These are phyloP conservation scores for Crithidia sp. DNA, from an alignment of 208 protist genomes.

Conservation along the genomic window DNA sequence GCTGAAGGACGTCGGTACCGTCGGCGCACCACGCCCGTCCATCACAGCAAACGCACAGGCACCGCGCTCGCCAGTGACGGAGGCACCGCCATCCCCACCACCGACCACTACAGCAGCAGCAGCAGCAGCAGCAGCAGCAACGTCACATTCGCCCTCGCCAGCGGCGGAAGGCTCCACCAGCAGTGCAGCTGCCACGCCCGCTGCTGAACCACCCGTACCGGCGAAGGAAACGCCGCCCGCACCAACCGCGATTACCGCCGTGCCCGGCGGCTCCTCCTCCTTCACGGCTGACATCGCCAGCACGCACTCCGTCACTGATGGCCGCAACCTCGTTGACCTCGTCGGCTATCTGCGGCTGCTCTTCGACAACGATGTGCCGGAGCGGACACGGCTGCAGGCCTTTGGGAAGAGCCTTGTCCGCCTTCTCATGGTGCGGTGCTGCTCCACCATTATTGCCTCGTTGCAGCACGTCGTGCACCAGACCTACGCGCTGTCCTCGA, in stretches of 20 bases:
- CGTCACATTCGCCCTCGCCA: background rate
- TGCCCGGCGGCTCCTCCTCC: conserved; percentile 19
- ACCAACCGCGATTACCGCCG: background rate
- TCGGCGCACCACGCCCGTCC: conserved; percentile 39
- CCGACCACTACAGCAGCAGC: background rate
- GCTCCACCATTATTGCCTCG: conserved; percentile 63
- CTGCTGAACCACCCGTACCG: background rate
- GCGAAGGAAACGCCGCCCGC: background rate
- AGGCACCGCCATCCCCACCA: background rate
- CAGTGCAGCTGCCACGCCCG: background rate
- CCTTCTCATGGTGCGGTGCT: conserved; percentile 77
- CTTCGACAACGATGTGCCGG: conserved; percentile 58
- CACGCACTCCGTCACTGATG: conserved; percentile 5
- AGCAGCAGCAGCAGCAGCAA: background rate
- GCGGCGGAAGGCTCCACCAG: background rate
- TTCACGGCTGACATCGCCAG: conserved; percentile 28
- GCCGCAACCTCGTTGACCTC: conserved; percentile 55
- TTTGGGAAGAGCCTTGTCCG: conserved; percentile 64
- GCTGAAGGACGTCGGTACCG: conserved; percentile 51
- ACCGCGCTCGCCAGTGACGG: conserved; percentile 10
- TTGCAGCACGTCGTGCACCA: conserved; percentile 70
- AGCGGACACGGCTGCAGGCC: conserved; percentile 62
- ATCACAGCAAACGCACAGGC: conserved; percentile 16
- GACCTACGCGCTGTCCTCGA: conserved; percentile 38
- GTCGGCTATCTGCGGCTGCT: conserved; percentile 63